A percentile compares a stretch with the other conserved stretches of the same genome.
These are phyloP conservation scores for Butyriboletus regius DNA, from an alignment of 1,284 basidiomycete species.

Conservation along the genomic window DNA sequence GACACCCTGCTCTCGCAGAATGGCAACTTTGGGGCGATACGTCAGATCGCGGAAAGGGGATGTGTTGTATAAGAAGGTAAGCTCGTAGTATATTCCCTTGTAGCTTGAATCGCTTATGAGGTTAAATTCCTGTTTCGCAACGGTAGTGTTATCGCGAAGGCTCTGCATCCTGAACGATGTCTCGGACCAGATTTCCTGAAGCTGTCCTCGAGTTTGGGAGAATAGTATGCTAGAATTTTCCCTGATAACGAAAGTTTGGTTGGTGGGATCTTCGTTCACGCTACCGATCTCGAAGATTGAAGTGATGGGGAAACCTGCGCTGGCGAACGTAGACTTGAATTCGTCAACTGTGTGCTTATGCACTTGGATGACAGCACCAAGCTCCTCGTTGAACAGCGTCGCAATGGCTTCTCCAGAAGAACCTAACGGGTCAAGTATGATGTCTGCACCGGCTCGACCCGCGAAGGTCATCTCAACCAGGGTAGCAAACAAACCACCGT, in stretches of 20 bases:
- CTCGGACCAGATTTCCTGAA: slow-evolving; percentile 88
- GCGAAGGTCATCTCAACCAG: slow-evolving; percentile 96
- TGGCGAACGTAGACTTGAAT: slow-evolving; percentile 58
- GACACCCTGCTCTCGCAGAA: slow-evolving; percentile 95
- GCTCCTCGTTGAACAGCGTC: slow-evolving; percentile 90
- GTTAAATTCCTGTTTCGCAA: slow-evolving; percentile 77
- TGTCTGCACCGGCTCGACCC: slow-evolving; percentile 70
- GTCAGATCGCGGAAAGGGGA: slow-evolving; percentile 31
- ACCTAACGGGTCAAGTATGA: slow-evolving; percentile 59
- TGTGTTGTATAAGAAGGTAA: slow-evolving; percentile 56
- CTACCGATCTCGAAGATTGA: slow-evolving; percentile 72
- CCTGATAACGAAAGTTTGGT: slow-evolving; percentile 62
- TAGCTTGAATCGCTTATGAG: slow-evolving; percentile 63
- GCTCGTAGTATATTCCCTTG: slow-evolving; percentile 70
- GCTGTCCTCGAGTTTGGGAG: slow-evolving; percentile 55
- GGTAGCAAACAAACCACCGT: slow-evolving; percentile 89
- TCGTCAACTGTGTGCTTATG: slow-evolving; percentile 52
- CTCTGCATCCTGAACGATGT: slow-evolving; percentile 90
- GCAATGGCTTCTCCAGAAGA: slow-evolving; percentile 51
- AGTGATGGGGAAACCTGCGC: slow-evolving; percentile 64
- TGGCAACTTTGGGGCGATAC: slow-evolving; percentile 80
- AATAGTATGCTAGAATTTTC: slow-evolving; percentile 54
- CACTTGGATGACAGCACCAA: slow-evolving; percentile 89
- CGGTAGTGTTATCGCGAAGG: slow-evolving; percentile 75
- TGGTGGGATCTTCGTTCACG: slow-evolving; percentile 46